These are phyloP conservation scores for Peniophora sp. DNA, from an alignment of 1,284 basidiomycete species.

Conservation along the genomic window DNA sequence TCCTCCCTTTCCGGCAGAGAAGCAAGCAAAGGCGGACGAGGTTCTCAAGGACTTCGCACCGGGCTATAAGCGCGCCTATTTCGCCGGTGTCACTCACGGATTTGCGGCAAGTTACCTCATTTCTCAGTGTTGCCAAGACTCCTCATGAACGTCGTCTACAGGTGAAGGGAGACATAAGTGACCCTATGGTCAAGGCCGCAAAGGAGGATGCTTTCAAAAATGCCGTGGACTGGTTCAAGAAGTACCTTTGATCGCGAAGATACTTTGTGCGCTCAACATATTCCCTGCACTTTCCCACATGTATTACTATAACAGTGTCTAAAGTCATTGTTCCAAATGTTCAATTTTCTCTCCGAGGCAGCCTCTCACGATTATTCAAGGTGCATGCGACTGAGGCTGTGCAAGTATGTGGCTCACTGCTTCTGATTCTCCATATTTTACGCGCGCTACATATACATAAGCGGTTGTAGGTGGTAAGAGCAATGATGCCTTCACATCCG, in stretches of 20 bases:
- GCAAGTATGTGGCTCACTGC: no score
- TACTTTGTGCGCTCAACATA: background rate
- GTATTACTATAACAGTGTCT: no score
- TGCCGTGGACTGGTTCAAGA: constrained; percentile 19
- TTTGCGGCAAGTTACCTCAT: background rate
- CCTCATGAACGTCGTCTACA: constrained; percentile 9
- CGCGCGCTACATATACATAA: no score
- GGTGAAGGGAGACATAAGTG: constrained; percentile 48
- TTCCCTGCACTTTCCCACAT: no score
- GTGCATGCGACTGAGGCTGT: no score
- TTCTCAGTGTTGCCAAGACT: background rate
- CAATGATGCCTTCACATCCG: no score
- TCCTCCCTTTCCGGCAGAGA: background rate
- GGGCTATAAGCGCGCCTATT: background rate
- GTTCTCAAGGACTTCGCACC: background rate
- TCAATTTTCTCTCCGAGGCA: no score
- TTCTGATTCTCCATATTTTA: no score
- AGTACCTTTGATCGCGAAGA: constrained; percentile 13
- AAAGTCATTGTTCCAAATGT: no score
- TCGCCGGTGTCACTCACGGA: background rate
- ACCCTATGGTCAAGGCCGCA: constrained; percentile 22
- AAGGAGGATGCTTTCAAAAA: constrained; percentile 24
- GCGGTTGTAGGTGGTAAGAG: no score
- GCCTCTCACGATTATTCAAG: no score
- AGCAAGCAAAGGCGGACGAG: background rate